A percentile compares a stretch with the other conserved stretches of the same genome.
These are phyloP conservation scores for Boletus tylopilopsis DNA, from an alignment of 768 basidiomycete species.

Conservation along the genomic window DNA sequence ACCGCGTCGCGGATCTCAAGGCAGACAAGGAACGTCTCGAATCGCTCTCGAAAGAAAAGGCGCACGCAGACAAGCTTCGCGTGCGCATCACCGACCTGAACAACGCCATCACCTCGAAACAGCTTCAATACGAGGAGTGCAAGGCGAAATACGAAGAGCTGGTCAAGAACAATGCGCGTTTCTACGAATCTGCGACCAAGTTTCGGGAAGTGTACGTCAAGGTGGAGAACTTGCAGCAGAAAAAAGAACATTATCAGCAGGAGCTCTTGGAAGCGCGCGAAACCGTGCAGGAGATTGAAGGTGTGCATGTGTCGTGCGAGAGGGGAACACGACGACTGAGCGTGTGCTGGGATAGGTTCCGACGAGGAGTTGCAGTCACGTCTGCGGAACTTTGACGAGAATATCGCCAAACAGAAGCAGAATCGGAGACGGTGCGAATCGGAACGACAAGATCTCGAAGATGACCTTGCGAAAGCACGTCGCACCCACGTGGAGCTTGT, in stretches of 20 bases:
- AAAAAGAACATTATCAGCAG: constrained; percentile 54
- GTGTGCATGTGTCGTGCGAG: constrained; percentile 31
- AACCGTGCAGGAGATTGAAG: constrained; percentile 64
- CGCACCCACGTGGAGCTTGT: constrained; percentile 53
- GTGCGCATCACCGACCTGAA: constrained; percentile 60
- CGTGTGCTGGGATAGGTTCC: constrained; percentile 43
- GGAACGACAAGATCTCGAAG: constrained; percentile 60
- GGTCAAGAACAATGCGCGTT: constrained; percentile 67
- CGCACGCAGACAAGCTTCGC: constrained; percentile 80
- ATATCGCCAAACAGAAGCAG: constrained; percentile 49
- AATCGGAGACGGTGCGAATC: constrained; percentile 44
- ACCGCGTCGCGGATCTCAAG: constrained; percentile 86
- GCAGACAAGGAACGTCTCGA: constrained; percentile 86
- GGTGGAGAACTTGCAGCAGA: constrained; percentile 58
- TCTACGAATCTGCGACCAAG: constrained; percentile 78
- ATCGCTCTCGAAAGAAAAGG: constrained; percentile 75
- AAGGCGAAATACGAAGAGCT: constrained; percentile 62
- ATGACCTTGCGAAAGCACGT: constrained; percentile 48
- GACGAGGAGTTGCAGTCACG: constrained; percentile 67
- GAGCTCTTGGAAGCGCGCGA: constrained; percentile 62
- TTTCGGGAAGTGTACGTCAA: constrained; percentile 83
- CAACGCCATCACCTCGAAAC: constrained; percentile 60
- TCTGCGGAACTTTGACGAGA: constrained; percentile 55
- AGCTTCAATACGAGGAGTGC: constrained; percentile 69
- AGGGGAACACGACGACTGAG: background rate